Conservation (phyloP, 2,329 filamentous ascomycete genomes). For the Microthyrium microscopicum region DNA sequence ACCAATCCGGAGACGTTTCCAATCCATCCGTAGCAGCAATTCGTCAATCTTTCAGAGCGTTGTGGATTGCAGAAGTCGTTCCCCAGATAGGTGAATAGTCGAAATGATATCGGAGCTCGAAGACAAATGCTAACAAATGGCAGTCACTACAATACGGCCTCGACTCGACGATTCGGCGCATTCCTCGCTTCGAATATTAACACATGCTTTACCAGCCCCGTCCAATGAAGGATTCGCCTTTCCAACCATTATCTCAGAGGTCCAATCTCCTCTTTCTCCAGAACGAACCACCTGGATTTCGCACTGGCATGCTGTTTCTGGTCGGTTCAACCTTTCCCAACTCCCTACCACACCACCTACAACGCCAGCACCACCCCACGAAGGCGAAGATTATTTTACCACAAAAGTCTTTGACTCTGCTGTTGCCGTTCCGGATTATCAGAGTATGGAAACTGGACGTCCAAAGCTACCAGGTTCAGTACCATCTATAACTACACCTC, state of each 20-base stretch:
- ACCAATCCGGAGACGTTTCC: not conserved
- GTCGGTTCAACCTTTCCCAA: slow-evolving; percentile 43
- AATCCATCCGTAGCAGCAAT: not conserved
- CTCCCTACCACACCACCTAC: slow-evolving; percentile 46
- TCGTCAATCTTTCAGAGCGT: not conserved
- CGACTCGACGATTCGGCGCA: slow-evolving; percentile 17
- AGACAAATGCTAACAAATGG: not conserved
- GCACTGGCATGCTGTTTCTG: slow-evolving; percentile 46
- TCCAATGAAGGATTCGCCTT: slow-evolving; percentile 34
- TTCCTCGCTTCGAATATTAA: slow-evolving; percentile 38
- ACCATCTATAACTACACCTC: too few species aligned
- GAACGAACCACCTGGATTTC: slow-evolving; percentile 43
- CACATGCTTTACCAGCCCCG: slow-evolving; percentile 43
- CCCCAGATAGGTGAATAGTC: too few species aligned
- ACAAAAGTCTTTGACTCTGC: slow-evolving; percentile 45
- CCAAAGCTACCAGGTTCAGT: slow-evolving; percentile 19
- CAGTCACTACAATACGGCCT: slow-evolving; percentile 12
- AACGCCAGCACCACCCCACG: slow-evolving; percentile 35
- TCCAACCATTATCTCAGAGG: slow-evolving; percentile 34
- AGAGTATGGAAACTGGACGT: slow-evolving; percentile 27
- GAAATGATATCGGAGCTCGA: slow-evolving; percentile 4
- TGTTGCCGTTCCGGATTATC: slow-evolving; percentile 41
- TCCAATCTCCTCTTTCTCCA: slow-evolving; percentile 34
- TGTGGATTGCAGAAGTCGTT: slow-evolving; percentile 11
- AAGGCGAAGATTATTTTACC: slow-evolving; percentile 44